Base-by-base conservation (phyloP, 371 early-diverging fungal species). In the Capillidium heterosporum region DNA sequence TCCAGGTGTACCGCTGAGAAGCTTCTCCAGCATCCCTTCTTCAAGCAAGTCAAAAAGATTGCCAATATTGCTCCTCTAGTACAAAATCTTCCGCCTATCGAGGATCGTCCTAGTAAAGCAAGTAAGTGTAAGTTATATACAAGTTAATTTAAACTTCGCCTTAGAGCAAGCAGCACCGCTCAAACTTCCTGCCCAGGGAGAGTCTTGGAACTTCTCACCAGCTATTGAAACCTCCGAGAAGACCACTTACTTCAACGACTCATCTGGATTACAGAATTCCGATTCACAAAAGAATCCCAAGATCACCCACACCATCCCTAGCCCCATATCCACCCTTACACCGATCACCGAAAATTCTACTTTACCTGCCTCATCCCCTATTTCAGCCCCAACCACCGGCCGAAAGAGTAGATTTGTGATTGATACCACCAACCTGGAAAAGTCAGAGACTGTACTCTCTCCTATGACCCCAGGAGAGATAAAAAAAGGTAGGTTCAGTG, bases 1-100 rank as follows among this genome's bases (percentile, higher is more conserved):
- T 47, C 13, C 26, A 84, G 89, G 67, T 89, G 88, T 1, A 71
- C 79, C 0, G 82, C 89, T 0, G 87, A 88, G 59, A 85, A 81
- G 58, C 67, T 91, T 10, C 57, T 87, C 27, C 67, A 64, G 8
- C 90, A 89, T 61, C 61, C 82, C 0, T 91, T 91, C 63, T 89
- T 89, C 68, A 89, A 81, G 60, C 77, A 76, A 52, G 81, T 83
- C 56, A 84, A 79, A 63, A 82, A 77, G 60, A 67, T 76, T 2
- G 80, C 83, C 60, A 67, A 88, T 3, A 70, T 74, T 1, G 68
- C 70, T 11, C 65, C 72, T 0, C 43, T 91, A 1, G 62, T 89
- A 24, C 68, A 75, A 17, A 68, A 74, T 27, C 58, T 91, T 15
- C 82, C 85, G 10, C 81, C 88, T 0, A 67, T 91, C 28, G 80